Conservation (phyloP, 345 rosid species). For the Brassica cretica region DNA sequence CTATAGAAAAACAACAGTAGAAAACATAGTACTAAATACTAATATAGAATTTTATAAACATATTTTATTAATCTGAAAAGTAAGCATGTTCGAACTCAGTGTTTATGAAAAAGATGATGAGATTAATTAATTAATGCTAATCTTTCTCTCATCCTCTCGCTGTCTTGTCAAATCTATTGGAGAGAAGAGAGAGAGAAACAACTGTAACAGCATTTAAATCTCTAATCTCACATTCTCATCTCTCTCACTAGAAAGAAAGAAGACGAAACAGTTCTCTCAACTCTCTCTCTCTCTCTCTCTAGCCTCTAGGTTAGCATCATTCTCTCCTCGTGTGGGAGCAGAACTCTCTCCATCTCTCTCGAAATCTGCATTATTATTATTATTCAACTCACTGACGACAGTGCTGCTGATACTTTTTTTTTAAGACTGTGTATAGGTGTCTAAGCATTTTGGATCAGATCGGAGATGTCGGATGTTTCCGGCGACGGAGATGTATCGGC, state of each 20-base stretch:
- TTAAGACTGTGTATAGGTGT: not conserved
- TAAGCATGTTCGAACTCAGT: slow-evolving; percentile 22
- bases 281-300: not conserved
- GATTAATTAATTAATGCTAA: slow-evolving; percentile 20
- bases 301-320: slow-evolving; percentile 11
- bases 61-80: slow-evolving; percentile 23
- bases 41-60: not conserved
- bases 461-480: slow-evolving; percentile 39
- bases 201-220: slow-evolving; percentile 37
- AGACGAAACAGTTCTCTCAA: not conserved
- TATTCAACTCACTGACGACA: not conserved
- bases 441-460: slow-evolving; percentile 28
- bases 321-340: slow-evolving; percentile 17
- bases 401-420: not conserved
- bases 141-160: slow-evolving; percentile 16
- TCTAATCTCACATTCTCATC: slow-evolving; percentile 15
- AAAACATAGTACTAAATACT: slow-evolving; percentile 30
- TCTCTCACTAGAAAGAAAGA: slow-evolving; percentile 7
- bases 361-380: slow-evolving; percentile 31
- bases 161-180: slow-evolving; percentile 33
- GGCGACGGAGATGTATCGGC: slow-evolving; percentile 34
- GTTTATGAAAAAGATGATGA: slow-evolving; percentile 17
- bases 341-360: not conserved
- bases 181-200: slow-evolving; percentile 30
- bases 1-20: slow-evolving; percentile 19